Conservation (phyloP, 345 rosid genomes). For the Salix caprea region DNA sequence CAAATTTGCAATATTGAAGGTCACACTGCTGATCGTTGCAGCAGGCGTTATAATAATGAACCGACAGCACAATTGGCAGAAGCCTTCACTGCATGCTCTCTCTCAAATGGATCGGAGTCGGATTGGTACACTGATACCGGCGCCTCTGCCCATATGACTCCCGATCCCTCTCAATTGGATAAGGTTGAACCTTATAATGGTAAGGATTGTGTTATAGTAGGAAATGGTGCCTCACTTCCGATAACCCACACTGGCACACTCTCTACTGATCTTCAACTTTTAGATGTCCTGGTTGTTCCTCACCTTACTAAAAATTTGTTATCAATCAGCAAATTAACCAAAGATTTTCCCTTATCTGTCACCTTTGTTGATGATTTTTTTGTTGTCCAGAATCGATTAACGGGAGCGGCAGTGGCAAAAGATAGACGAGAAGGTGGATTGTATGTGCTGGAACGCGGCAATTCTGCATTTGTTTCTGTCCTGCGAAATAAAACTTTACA, state of each 20-base stretch:
- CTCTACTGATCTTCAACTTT: not conserved
- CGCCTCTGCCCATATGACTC: not conserved
- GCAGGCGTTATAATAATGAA: too few species aligned
- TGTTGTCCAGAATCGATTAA: not conserved
- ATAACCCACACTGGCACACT: constrained; percentile 3
- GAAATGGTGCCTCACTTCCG: constrained; percentile 4
- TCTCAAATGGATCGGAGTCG: not conserved
- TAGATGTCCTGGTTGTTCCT: constrained; percentile 8
- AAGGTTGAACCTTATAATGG: not conserved
- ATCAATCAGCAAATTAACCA: constrained; percentile 11
- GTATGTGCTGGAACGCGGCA: not conserved
- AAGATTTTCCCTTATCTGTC: not conserved
- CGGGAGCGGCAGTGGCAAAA: not conserved
- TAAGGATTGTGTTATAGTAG: constrained; percentile 14
- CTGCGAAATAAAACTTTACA: too few species aligned
- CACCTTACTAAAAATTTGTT: constrained; percentile 7
- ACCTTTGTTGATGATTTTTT: not conserved
- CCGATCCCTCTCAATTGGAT: not conserved
- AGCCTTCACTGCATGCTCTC: not conserved
- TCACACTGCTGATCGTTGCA: too few species aligned
- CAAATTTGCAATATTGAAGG: too few species aligned
- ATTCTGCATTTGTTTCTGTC: too few species aligned
- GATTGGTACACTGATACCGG: not conserved
- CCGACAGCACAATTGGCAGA: not conserved
- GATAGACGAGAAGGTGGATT: not conserved